Percentiles rank a stretch among this genome's conserved stretches.
phyloP scores from a whole-genome alignment of 345 rosid genomes.

The Citrus reticulata region DNA sequence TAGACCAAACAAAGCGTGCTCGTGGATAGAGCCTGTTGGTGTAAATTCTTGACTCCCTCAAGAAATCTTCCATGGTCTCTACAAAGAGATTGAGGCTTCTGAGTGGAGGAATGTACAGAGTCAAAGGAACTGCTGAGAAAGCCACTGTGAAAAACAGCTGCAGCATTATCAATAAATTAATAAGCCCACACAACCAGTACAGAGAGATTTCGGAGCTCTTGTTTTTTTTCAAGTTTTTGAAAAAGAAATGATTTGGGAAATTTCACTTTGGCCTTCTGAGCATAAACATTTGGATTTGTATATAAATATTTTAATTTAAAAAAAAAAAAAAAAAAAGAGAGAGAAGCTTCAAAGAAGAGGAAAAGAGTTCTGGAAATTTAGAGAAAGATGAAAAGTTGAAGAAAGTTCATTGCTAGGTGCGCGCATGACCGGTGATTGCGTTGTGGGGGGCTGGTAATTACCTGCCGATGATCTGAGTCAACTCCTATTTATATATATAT shows the following conservation, averaged over 20 bases:
- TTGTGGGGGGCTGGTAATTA: not conserved
- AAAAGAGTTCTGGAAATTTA: not conserved
- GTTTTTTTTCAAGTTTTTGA: not conserved
- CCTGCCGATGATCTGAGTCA: not conserved
- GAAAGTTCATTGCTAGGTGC: not conserved
- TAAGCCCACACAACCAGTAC: not conserved
- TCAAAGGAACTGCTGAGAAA: conserved; percentile 90
- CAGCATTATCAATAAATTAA: conserved; percentile 27
- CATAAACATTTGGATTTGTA: not conserved
- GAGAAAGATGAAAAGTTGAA: not conserved
- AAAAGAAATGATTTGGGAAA: not conserved
- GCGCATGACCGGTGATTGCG: not conserved
- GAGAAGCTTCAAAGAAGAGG: not conserved
- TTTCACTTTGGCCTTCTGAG: not conserved
- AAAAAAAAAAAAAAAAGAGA: no score
- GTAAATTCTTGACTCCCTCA: conserved; percentile 51
- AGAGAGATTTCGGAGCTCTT: not conserved
- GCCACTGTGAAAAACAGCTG: conserved; percentile 79
- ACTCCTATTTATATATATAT: no score
- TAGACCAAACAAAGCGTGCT: conserved; percentile 64
- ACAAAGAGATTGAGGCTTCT: conserved; percentile 78
- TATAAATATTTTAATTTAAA: no score
- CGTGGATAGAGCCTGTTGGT: conserved; percentile 59
- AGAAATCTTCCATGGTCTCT: conserved; percentile 62
- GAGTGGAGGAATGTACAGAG: conserved; percentile 75